Base-by-base conservation (phyloP, 306 rosid species). In the Medicago truncatula region DNA sequence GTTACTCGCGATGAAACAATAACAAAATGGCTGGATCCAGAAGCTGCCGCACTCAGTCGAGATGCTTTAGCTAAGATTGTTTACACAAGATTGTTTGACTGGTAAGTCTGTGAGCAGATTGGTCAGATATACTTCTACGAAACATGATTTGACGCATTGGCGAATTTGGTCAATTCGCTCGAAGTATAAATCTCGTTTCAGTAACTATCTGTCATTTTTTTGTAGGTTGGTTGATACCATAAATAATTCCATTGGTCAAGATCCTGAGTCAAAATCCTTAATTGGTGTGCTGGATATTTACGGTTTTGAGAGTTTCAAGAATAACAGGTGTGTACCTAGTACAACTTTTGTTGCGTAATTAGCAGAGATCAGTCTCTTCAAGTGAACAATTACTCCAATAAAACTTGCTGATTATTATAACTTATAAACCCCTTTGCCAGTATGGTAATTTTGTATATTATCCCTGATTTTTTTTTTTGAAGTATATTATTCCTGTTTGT, bases 271-370 rank as follows among this genome's bases (percentile, higher is more conserved):
- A 4, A 93, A 93, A 73, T 83, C 69, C 80, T 70, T 94, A 74
- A 94, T 94, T 83, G 98, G 98, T 3, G 98, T 91, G 80, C 88
- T 94, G 82, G 98, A 94, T 86, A 94, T 94, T 69, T 94, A 94
- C 73, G 96, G 98, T 68, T 93, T 93, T 82, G 98, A 94, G 87
- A 94, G 96, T 87, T 94, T 94, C 93, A 91, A 94, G 85, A 88
- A 90, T 57, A 94, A 94, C 96, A 94, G 98, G 98, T 91, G 83
- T 89, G 88, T 85, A 82, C 74, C 77, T n/a, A 71, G 82, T 87
- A 80, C 79, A 83, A 82, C 80, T 79, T 86, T 83, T 84, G 79
- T 82, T 76, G 67, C 81, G 81, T 83, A 69, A 68, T 80, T 81
- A 81, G 64, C 71, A 58, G 16, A 39, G 61, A 58, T 36, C 66